Conservation (phyloP, 1,284 basidiomycete genomes). For the Ustilago nuda region DNA sequence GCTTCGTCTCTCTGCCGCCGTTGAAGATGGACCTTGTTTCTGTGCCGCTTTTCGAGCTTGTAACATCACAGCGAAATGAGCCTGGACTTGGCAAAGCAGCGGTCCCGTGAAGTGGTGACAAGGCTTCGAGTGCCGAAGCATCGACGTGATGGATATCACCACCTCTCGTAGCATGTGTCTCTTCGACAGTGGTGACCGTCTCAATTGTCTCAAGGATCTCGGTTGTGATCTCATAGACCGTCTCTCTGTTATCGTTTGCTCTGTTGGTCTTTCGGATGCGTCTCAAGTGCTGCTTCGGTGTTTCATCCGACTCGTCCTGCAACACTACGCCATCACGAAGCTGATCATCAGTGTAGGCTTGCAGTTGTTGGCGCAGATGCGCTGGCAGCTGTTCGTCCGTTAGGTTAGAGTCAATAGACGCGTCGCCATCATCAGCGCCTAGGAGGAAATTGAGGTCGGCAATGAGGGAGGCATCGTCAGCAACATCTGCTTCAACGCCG, state of each 20-base stretch:
- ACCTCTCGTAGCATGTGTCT: slow-evolving; percentile 8
- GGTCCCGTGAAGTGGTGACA: neutral
- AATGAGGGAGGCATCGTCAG: slow-evolving; percentile 41
- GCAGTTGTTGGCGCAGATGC: slow-evolving; percentile 35
- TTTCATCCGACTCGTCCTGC: slow-evolving; percentile 12
- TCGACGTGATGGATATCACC: neutral
- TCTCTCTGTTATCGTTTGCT: slow-evolving; percentile 57
- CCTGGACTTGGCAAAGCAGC: neutral
- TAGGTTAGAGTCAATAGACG: slow-evolving; percentile 49
- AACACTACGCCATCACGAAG: slow-evolving; percentile 40
- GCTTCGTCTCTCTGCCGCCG: slow-evolving; percentile 38
- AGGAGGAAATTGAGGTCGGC: slow-evolving; percentile 55
- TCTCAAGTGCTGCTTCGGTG: slow-evolving; percentile 41
- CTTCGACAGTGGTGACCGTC: slow-evolving; percentile 58
- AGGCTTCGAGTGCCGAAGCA: neutral
- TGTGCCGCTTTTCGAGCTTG: slow-evolving; percentile 34
- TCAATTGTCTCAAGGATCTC: slow-evolving; percentile 69
- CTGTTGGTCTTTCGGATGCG: slow-evolving; percentile 45
- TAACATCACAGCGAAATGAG: slow-evolving; percentile 39
- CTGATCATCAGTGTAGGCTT: slow-evolving; percentile 39
- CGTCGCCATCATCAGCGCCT: slow-evolving; percentile 53
- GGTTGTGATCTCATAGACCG: slow-evolving; percentile 71
- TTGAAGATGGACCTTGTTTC: slow-evolving; percentile 48
- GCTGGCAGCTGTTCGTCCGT: slow-evolving; percentile 54
- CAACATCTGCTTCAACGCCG: neutral